Base-by-base conservation (phyloP, 306 rosid species). In the Herpetospermum pedunculosum region DNA sequence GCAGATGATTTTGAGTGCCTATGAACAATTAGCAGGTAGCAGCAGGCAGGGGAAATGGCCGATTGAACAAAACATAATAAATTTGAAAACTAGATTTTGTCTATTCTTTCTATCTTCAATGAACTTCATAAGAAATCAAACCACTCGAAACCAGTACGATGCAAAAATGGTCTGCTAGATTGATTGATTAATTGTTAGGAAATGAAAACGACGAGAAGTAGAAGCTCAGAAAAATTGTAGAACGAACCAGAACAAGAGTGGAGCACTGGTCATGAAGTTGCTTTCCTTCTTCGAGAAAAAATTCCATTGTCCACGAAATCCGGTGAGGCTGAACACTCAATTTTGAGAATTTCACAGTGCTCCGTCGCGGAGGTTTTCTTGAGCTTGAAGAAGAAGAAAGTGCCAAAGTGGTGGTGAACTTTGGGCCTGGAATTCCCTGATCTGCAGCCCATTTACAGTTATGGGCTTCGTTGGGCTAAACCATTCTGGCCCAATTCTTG, bases 201-300 rank as follows among this genome's bases (percentile, higher is more conserved):
- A 44, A 29, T 9, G 41, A 60, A 75, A 58, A 25, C 73, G 73
- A 38, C 9, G 43, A 53, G 13, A 28, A 19, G 11, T 4, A 18
- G 10, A 37, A 55, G 79, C 82, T 77, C 37, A 68, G 60, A 48
- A 9, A 32, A 44, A 28, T 46, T 65, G 75, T 44, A 8, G 83
- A 28, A 84, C 89, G 4, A 29, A 93, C 97, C 96, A 91, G 78
- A 72, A 94, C 78, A 25, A 94, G 86, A 65, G 96, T 86, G 67
- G 98, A 81, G 75, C 89, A 88, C 18, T 84, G 86, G 6, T 76
- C 80, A 32, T 83, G 57, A 58, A 74, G 71, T 9, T 35, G 79
- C 75, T 87, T 87, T 59, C 86, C 89, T 82, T 86, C 86, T 80
- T 85, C 96, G 28, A 81, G 77, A 75, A 87, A 18, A 83, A 89